Evolutionary conservation across 1,284 basidiomycete species (phyloP).

Genomic region (Pyrrhoderma noxium): DNA sequence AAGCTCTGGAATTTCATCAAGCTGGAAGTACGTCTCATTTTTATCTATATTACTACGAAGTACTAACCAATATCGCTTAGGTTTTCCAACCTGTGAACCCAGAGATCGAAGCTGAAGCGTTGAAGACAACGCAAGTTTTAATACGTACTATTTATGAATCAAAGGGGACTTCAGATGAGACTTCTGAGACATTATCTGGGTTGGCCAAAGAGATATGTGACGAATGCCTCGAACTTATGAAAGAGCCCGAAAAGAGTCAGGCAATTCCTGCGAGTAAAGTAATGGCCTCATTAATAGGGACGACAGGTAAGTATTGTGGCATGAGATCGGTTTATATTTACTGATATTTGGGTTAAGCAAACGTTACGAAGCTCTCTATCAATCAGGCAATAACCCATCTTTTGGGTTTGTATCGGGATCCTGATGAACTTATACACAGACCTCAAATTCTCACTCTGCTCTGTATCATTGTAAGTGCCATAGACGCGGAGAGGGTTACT

Average conservation of each 20-base stretch:
- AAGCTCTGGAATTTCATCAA: conserved; percentile 86
- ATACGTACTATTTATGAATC: conserved; percentile 62
- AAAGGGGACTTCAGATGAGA: conserved; percentile 26
- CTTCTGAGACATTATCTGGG: conserved; percentile 41
- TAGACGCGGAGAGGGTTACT: conserved; percentile 32
- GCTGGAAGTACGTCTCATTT: conserved; percentile 60
- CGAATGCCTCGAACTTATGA: conserved; percentile 72
- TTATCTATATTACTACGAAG: background rate
- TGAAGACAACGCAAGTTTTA: conserved; percentile 64
- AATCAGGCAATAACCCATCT: conserved; percentile 66
- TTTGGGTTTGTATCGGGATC: conserved; percentile 67
- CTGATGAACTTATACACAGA: conserved; percentile 70
- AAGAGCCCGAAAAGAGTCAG: conserved; percentile 87
- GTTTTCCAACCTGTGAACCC: conserved; percentile 85
- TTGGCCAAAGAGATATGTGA: conserved; percentile 70
- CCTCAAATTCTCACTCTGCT: conserved; percentile 49
- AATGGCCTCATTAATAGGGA: conserved; percentile 66
- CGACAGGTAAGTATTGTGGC: conserved; percentile 53
- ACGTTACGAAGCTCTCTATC: conserved; percentile 62
- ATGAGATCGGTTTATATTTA: background rate
- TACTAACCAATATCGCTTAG: conserved; percentile 33
- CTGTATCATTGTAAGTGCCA: conserved; percentile 42
- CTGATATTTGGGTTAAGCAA: conserved; percentile 11
- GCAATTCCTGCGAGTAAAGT: conserved; percentile 80
- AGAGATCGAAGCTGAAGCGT: conserved; percentile 64